Base-by-base conservation (phyloP, 768 basidiomycete species). In the Suillus tomentosus region DNA sequence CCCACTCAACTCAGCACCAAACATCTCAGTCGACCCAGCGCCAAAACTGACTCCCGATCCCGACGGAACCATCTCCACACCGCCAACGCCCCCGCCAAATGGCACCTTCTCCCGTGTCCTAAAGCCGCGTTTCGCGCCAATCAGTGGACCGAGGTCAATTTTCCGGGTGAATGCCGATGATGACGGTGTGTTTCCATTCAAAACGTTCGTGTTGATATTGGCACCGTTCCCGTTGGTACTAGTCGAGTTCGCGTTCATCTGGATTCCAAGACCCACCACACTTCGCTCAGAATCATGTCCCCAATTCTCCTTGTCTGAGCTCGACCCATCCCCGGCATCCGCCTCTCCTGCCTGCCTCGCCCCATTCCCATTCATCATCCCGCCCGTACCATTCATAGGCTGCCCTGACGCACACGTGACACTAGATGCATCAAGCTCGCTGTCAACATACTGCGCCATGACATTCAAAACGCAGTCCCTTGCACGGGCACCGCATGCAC, bases 361-460 rank as follows among this genome's bases (percentile, higher is more conserved):
- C 9, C 56, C 56, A n/a, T 17, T 24, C 17, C 37, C 56, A n/a
- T 57, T 57, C 27, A 19, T 27, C 15, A 27, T 51, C 15, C 50
- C 51, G 15, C 50, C 15, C 17, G 27, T 27, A 9, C 50, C 27
- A 27, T 51, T 51, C 15, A 53, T 53, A 31, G 51, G 27, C 51
- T 53, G 51, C 27, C 17, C 51, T 53, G 51, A 31, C 17, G 15
- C 51, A 53, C 17, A 15, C 27, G 9, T 68, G 4, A 74, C 73
- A n/a, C 58, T 69, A 4, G 68, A 66, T 2, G 73, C 62, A 2
- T 62, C 55, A 50, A 72, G 72, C 61, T 77, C 74, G 39, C 73
- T 75, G 50, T 84, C 82, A 27, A 90, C 87, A 66, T 90, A 87
- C n/a, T 79, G 79, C 15, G 84, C 84, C 84, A 90, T 88, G n/a